Evolutionary conservation across 1,284 basidiomycete species (phyloP).

Genomic region (Puccinia sorghi): DNA sequence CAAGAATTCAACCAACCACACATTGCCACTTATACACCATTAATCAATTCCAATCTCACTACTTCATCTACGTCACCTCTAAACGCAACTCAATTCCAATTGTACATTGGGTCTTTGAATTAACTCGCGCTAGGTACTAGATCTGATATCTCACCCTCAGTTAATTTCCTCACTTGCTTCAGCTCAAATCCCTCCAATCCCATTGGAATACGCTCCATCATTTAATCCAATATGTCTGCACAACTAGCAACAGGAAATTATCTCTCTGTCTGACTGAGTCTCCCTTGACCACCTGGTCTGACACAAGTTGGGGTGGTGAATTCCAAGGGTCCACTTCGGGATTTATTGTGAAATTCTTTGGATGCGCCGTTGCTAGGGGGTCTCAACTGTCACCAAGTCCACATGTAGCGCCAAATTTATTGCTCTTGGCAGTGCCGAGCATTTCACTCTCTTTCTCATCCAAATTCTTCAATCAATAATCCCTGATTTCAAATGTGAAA

Average conservation of each 20-base stretch:
- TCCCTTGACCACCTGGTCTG: not conserved
- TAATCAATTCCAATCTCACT: too few species aligned
- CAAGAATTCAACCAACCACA: not conserved
- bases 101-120: not conserved
- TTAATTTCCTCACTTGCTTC: not conserved
- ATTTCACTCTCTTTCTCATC: not conserved
- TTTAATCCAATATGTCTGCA: not conserved
- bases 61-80: not conserved
- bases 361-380: not conserved
- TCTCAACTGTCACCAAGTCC: not conserved
- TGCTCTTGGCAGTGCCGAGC: too few species aligned
- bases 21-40: not conserved
- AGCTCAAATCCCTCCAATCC: not conserved
- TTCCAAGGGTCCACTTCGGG: not conserved
- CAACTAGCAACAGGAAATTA: not conserved
- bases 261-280: not conserved
- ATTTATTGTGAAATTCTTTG: too few species aligned
- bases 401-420: constrained; percentile 21
- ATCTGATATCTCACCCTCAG: not conserved
- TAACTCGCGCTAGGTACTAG: not conserved
- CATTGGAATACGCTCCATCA: not conserved
- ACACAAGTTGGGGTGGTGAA: not conserved
- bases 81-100: not conserved
- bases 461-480: not conserved
- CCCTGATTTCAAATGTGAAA: not conserved